phyloP scores from a whole-genome alignment of 1,139 yeast genomes.

The Pneumocystis jirovecii region DNA sequence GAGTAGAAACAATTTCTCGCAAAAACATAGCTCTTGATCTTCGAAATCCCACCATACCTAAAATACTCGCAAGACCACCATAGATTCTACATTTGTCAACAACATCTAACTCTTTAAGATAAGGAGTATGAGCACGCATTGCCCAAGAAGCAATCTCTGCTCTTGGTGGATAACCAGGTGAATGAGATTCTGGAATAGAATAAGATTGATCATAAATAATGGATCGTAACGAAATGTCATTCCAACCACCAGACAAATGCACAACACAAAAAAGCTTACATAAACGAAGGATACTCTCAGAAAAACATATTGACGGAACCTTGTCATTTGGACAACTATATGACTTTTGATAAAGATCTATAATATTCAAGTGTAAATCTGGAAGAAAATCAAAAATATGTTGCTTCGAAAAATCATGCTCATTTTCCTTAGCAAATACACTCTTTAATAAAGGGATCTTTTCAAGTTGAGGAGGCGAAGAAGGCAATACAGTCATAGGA shows the following conservation, averaged over 20 bases:
- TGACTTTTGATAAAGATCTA: conserved; percentile 47
- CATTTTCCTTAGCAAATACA: conserved; percentile 6
- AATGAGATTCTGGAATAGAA: conserved; percentile 17
- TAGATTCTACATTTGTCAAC: conserved; percentile 34
- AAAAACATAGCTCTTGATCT: conserved; percentile 61
- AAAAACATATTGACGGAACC: conserved; percentile 69
- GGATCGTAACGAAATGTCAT: conserved; percentile 29
- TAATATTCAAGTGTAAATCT: conserved; percentile 34
- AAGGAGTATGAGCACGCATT: conserved; percentile 17
- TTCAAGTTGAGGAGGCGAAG: conserved; percentile 11
- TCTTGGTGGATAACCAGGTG: conserved; percentile 11
- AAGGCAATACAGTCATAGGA: conserved; percentile 6
- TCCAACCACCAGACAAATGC: conserved; percentile 38
- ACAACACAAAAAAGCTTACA: conserved; percentile 46
- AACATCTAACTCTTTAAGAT: conserved; percentile 16
- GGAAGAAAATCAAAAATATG: conserved; percentile 37
- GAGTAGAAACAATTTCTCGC: conserved; percentile 40
- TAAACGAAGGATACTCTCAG: conserved; percentile 54
- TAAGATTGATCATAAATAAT: conserved; percentile 26
- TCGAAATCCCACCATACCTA: conserved; percentile 42
- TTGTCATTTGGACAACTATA: conserved; percentile 50
- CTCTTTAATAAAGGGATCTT: conserved; percentile 17
- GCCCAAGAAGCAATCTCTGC: conserved; percentile 12
- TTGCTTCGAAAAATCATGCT: conserved; percentile 15
- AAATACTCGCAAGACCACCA: conserved; percentile 50